Base-by-base conservation (phyloP, 2,329 filamentous ascomycete species). In the Ophiocordyceps camponoti-floridani region DNA sequence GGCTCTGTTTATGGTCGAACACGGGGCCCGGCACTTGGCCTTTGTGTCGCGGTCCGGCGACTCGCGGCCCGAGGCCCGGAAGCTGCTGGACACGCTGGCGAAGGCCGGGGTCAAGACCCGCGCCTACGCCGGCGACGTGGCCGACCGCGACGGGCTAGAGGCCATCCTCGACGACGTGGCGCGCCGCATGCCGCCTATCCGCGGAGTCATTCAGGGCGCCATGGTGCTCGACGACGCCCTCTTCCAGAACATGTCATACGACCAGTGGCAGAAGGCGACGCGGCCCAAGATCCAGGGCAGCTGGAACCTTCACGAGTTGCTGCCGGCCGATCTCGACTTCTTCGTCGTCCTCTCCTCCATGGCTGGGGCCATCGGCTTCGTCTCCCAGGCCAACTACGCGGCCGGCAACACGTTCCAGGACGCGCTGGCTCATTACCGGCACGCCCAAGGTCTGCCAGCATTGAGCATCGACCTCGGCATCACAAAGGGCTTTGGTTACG, bases 351-450 rank as follows among this genome's bases (percentile, higher is more conserved):
- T 47, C 8, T 44, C 45, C 7, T 48, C 47, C 9, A 14, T 47
- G 12, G 41, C 43, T 12, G 45, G 47, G 4, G 33, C 46, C 27
- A 18, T 44, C 7, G 47, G 47, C 3, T 35, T 16, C 40, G 7
- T 13, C 12, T 40, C 42, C 1, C 47, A 48, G 31, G 43, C 41
- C 14, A 45, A 47, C 43, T 48, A 48, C 26, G 43, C 45, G 10
- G 47, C 47, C 8, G 47, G 43, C 16, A 46, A 46, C 37, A 45
- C 43, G 2, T 48, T 43, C 30, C 45, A 47, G 41, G 47, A 48
- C 13, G 37, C 45, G 13, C 30, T 48, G 19, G 45, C 35, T 3
- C 41, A 41, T 16, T 44, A 46, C 35, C 38, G 43, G 1, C 43
- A 19, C 3, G n/a, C 27, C 7, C 16, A 26, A 12, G 43, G 43